Base-by-base conservation (phyloP, 1,284 basidiomycete species). In the Apiotrichum sp. region DNA sequence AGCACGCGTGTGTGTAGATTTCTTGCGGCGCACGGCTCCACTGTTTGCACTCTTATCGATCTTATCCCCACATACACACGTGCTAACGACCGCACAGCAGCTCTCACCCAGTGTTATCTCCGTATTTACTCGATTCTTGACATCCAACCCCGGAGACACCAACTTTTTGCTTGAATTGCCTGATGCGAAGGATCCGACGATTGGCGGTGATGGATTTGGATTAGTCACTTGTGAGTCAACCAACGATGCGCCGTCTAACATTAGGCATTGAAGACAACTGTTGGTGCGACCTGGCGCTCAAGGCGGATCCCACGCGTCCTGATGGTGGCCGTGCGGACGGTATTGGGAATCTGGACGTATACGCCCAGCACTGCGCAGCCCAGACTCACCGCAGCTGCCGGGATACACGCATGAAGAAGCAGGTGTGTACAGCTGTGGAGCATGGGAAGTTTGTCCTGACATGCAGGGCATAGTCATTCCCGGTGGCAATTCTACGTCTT, bases 231-330 rank as follows among this genome's bases (percentile, higher is more conserved):
- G 72, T 73, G 57, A 62, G 69, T 62, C 9, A 5, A 14, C 11
- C 8, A 16, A 29, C 6, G 3, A 10, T n/a, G 10, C 4, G 29
- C 9, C 16, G 36, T 38, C 55, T 57, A 49, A 57, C 54, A 10
- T 3, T 29, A 72, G 70, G 70, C 54, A 71, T 74, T 66, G 72
- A 74, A 34, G 71, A 72, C 38, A 49, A 57, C 22, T 74, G 72
- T 50, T 74, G 71, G 70, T 55, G 50, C 8, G 70, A 74, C 46
- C 54, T 68, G 11, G 44, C 62, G 6, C 64, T 74, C 14, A 60
- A 57, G n/a, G 59, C 70, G 14, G 70, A 72, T 56, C 64, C 69
- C 0, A 29, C 52, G 7, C 46, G 54, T 22, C 50, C 55, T 0
- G 64, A 69, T 32, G 71, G 69, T 5, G 70, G 70, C 0, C 62